Conservation (phyloP, 2,329 filamentous ascomycete species). For the Chaetomiaceae sp. region DNA sequence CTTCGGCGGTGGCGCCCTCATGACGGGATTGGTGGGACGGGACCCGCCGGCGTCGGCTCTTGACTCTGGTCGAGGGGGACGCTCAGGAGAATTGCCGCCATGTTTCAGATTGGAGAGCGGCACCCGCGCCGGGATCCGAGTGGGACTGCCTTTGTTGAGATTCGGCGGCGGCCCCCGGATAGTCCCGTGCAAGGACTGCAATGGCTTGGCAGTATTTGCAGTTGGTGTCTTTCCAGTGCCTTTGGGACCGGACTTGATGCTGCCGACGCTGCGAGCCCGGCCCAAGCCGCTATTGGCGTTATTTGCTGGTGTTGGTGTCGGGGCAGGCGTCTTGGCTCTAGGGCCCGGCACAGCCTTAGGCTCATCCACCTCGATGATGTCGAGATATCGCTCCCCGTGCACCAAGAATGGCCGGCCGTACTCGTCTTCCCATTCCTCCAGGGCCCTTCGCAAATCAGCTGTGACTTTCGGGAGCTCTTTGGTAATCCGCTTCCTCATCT, state of each 20-base stretch:
- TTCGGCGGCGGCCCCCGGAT: slow-evolving; percentile 24
- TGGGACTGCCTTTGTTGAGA: slow-evolving; percentile 48
- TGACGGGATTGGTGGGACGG: slow-evolving; percentile 49
- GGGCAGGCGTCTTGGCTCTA: slow-evolving; percentile 70
- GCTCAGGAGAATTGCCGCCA: slow-evolving; percentile 77
- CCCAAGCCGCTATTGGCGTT: slow-evolving; percentile 33
- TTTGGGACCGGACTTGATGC: slow-evolving; percentile 35
- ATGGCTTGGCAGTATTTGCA: slow-evolving; percentile 31
- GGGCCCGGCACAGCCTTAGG: slow-evolving; percentile 55
- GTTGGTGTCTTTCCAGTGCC: slow-evolving; percentile 52
- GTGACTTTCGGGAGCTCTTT: slow-evolving; percentile 94
- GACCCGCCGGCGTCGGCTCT: slow-evolving; percentile 43
- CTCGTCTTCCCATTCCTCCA: slow-evolving; percentile 88
- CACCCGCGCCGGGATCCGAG: slow-evolving; percentile 64
- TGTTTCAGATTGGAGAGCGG: slow-evolving; percentile 66
- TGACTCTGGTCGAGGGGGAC: slow-evolving; percentile 38
- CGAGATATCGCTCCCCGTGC: slow-evolving; percentile 85
- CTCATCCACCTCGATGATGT: slow-evolving; percentile 66
- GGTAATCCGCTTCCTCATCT: slow-evolving; percentile 95
- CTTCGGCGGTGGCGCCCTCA: slow-evolving; percentile 74
- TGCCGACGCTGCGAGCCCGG: slow-evolving; percentile 35
- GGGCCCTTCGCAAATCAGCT: slow-evolving; percentile 71
- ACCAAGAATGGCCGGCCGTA: slow-evolving; percentile 91
- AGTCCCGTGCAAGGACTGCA: slow-evolving; percentile 20
- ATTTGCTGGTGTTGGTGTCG: slow-evolving; percentile 44